A percentile compares a stretch with the other conserved stretches of the same genome.
Conservation (phyloP, 768 basidiomycete genomes). For the Tricholoma sp. region DNA sequence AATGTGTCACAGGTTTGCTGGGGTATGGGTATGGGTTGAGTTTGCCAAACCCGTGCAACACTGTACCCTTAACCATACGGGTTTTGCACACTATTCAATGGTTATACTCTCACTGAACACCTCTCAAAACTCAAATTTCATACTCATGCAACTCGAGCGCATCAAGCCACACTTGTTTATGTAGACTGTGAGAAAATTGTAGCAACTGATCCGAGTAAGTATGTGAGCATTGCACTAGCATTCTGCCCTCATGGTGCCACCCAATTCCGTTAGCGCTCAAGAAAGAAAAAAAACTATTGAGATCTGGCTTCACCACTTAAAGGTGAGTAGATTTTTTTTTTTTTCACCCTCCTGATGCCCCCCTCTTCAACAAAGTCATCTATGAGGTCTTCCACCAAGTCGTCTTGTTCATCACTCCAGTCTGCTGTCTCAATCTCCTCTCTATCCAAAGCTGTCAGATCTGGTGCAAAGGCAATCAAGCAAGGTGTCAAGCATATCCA, state of each 20-base stretch:
- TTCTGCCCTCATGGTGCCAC: neutral
- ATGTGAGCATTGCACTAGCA: neutral
- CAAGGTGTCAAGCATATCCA: neutral
- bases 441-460: neutral
- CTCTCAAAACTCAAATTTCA: too few species aligned
- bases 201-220: too few species aligned
- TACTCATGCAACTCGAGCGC: too few species aligned
- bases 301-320: slow-evolving; percentile 1
- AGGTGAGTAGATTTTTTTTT: neutral
- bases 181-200: too few species aligned
- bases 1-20: too few species aligned
- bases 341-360: neutral
- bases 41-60: too few species aligned
- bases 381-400: neutral
- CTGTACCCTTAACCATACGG: too few species aligned
- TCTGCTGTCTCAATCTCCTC: neutral
- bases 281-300: neutral
- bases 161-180: too few species aligned
- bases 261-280: neutral
- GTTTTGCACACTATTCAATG: too few species aligned
- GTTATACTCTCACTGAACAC: too few species aligned
- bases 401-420: neutral
- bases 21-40: too few species aligned
- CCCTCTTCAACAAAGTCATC: neutral
- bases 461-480: neutral